phyloP scores from a whole-genome alignment of 106 monocot genomes.

The Dendrobium huoshanense region DNA sequence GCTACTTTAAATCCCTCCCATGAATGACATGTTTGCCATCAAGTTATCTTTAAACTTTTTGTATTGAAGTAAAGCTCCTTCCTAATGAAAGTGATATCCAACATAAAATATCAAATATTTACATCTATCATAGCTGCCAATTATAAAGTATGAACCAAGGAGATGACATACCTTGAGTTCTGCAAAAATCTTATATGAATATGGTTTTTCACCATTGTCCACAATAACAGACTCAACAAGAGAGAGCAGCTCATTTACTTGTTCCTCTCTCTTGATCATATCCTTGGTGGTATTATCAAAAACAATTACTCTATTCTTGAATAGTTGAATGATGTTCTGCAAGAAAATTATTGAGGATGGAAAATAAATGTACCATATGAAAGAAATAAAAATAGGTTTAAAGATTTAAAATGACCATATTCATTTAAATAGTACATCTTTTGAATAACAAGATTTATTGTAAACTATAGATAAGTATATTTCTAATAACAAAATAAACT shows the following conservation, averaged over 20 bases:
- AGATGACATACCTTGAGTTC: no score
- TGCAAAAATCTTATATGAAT: conserved; percentile 1
- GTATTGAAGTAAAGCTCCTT: conserved; percentile 20
- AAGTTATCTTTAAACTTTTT: background rate
- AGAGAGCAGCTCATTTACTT: conserved; percentile 39
- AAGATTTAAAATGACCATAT: no score
- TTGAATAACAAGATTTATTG: no score
- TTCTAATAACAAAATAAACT: no score
- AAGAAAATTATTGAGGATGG: background rate
- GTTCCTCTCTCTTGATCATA: conserved; percentile 24
- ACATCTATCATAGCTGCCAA: conserved; percentile 34
- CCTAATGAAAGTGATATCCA: conserved; percentile 10
- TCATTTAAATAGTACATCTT: no score
- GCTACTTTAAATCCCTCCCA: background rate
- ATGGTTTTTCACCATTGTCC: conserved; percentile 58
- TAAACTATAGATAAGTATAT: no score
- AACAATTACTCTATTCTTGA: conserved; percentile 66
- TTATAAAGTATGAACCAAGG: background rate
- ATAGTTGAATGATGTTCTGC: conserved; percentile 7
- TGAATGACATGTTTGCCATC: conserved; percentile 31
- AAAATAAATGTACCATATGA: conserved; percentile 1
- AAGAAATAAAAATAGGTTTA: no score
- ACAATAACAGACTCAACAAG: conserved; percentile 42
- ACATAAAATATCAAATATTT: conserved; percentile 24
- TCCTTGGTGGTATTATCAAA: conserved; percentile 72